phyloP scores from a whole-genome alignment of 495 filamentous ascomycete species.

The Pyrenula massariospora region DNA sequence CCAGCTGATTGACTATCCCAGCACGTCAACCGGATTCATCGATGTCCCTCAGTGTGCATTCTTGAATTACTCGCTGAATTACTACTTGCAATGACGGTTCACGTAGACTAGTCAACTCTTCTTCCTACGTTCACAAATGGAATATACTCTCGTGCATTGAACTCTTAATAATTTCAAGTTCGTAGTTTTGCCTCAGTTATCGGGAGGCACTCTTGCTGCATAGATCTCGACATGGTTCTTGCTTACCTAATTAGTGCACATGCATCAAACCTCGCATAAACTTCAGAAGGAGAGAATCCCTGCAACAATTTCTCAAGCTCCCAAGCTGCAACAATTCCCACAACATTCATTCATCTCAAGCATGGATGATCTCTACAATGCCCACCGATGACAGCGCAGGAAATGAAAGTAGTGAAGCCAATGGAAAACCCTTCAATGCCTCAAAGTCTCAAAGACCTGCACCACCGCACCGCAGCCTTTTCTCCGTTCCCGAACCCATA shows the following conservation, averaged over 20 bases:
- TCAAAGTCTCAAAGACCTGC: background rate
- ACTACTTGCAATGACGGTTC: slow-evolving; percentile 17
- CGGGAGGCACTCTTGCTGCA: too few relatives aligned
- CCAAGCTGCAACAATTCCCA: background rate
- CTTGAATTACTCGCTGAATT: slow-evolving; percentile 19
- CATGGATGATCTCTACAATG: background rate
- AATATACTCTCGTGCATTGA: too few relatives aligned
- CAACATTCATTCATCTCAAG: background rate
- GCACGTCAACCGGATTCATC: slow-evolving; percentile 12
- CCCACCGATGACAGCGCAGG: background rate
- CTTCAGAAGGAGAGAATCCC: background rate
- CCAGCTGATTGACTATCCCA: slow-evolving; percentile 20
- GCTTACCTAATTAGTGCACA: too few relatives aligned
- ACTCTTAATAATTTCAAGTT: too few relatives aligned
- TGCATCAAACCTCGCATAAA: background rate
- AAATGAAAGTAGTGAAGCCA: background rate
- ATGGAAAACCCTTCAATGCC: background rate
- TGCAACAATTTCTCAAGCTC: background rate
- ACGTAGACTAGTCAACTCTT: too few relatives aligned
- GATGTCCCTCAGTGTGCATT: slow-evolving; percentile 25
- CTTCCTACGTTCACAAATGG: too few relatives aligned
- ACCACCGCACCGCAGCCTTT: slow-evolving; percentile 19
- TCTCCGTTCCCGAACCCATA: slow-evolving; percentile 62
- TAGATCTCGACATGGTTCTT: too few relatives aligned
- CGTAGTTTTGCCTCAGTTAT: too few relatives aligned